Base-by-base conservation (phyloP, 2,329 filamentous ascomycete genomes). In the Diaporthe amygdali region DNA sequence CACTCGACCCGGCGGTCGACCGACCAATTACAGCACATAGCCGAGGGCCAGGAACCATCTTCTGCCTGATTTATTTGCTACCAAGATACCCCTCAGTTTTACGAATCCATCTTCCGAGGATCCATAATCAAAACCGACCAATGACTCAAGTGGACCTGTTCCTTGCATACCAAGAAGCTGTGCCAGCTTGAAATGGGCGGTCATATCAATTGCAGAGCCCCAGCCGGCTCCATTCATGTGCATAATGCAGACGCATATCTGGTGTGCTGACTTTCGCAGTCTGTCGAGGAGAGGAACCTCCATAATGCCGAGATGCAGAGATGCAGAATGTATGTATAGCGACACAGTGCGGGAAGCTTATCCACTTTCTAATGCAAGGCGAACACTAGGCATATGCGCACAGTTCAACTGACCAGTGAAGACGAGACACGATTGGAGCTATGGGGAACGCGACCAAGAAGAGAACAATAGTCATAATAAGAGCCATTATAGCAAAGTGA, bases 341-440 rank as follows among this genome's bases (percentile, higher is more conserved):
- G 47, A 27, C 66, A 68, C 66, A 59, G 66, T 68, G 66, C 55
- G 66, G 52, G n/a, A 55, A 49, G 25, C 41, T 49, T 34, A 68
- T n/a, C 66, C 66, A 68, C 66, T 68, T 68, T 68, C 66, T 59
- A 37, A 68, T 68, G 66, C 66, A 59, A 59, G 44, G 14, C 41
- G 66, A 51, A 59, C 66, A 49, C 41, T 49, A 68, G 52, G 30
- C 37, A 30, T 32, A 59, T 63, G 39, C n/a, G 32, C 22, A 68
- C 15, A 27, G 44, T 27, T 14, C 32, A 68, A 68, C 55, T 51
- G 66, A 59, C 66, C 66, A 68, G 41, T 68, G 66, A 68, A 39
- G 55, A 49, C 30, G 32, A 59, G 66, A 49, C 66, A 68, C 66
- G 66, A 68, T 41, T 30, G 41, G 39, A n/a, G 41, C 51, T 30